Base-by-base conservation (phyloP, 2,329 filamentous ascomycete species). In the Fusarium zealandicum region DNA sequence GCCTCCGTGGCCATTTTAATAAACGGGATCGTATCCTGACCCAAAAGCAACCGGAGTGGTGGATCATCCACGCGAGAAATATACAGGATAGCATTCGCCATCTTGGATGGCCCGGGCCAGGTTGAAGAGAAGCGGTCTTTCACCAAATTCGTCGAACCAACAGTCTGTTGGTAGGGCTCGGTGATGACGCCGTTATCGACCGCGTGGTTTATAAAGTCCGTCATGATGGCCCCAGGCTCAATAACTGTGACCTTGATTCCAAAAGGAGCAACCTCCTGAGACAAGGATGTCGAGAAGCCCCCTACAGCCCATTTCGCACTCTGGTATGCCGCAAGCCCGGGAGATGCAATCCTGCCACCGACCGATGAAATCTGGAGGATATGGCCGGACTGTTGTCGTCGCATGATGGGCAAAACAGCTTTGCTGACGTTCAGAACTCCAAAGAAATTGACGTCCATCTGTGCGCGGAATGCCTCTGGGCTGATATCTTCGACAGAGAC, bases 381-480 rank as follows among this genome's bases (percentile, higher is more conserved):
- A 18, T 72, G 67, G 56, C 72, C 54, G 2, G 59, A 62, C 3
- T 62, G 55, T 51, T 69, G 70, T 18, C 59, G 43, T 1, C 73
- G 65, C 58, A 78, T 61, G 0, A 74, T 65, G 2, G 73, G 70
- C 4, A 76, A 54, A 2, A 71, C 72, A 5, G 74, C 74, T 6
- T 72, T 75, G 5, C 82, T 85, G 1, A 85, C 78, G 37, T 81
- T 75, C 5, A 86, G 67, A 1, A 84, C 69, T 3, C 84, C 84
- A 50, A 82, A 84, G 64, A 86, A 81, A 63, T 87, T 87, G 54
- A 82, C 77, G 42, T 87, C 81, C 69, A 87, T 78, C 62, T 86
- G 80, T 3, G 68, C 75, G 2, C 78, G 74, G 35, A 82, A 78
- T 25, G 83, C 75, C 2, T 74, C 65, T 2, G 83, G 75, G 1